These are phyloP conservation scores for Mycena maculata DNA, from an alignment of 768 basidiomycete species.

Conservation along the genomic window DNA sequence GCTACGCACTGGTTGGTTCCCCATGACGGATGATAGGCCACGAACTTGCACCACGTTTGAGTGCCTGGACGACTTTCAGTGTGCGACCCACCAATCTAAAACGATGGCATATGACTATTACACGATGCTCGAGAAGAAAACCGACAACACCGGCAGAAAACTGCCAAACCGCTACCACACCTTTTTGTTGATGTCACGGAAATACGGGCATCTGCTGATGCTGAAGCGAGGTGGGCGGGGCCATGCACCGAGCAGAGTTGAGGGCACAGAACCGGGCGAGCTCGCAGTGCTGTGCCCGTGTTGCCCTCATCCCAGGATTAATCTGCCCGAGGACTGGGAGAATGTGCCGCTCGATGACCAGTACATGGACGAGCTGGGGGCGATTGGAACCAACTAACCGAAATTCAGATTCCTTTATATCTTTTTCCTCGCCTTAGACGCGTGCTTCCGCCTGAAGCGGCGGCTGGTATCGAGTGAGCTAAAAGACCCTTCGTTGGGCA, in stretches of 20 bases:
- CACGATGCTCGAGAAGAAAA: constrained; percentile 2
- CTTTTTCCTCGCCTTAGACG: neutral
- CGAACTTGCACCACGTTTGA: neutral
- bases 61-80: constrained; percentile 23
- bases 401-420: neutral
- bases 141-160: neutral
- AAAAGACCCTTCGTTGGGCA: neutral
- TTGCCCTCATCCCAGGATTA: constrained; percentile 42
- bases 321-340: constrained; percentile 39
- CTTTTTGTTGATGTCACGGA: neutral
- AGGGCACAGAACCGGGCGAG: constrained; percentile 38
- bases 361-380: neutral
- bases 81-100: constrained; percentile 24
- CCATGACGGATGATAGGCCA: neutral
- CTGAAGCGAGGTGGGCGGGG: constrained; percentile 42
- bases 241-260: constrained; percentile 38
- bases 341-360: constrained; percentile 8
- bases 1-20: neutral
- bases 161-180: neutral
- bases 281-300: constrained; percentile 41
- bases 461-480: neutral
- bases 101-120: constrained; percentile 31
- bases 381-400: neutral
- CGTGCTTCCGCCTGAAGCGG: constrained; percentile 7
- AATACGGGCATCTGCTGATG: constrained; percentile 10